A percentile compares a stretch with the other conserved stretches of the same genome.
Evolutionary conservation across 345 rosid species (phyloP).

Genomic region (Acer saccharum): DNA sequence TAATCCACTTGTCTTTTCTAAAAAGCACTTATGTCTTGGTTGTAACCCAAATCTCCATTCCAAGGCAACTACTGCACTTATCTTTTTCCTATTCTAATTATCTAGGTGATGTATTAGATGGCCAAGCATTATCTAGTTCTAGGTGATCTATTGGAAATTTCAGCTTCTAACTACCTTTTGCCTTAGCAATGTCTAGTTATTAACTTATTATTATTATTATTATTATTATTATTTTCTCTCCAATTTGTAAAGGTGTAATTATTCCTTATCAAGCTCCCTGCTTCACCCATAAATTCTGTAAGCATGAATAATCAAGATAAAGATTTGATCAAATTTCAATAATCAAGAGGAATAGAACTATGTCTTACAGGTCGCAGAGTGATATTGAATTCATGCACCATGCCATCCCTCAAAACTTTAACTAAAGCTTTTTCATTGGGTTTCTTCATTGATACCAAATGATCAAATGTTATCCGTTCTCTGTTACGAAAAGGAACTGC

Average conservation of each 20-base stretch:
- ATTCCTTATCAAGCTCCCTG: background rate
- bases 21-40: background rate
- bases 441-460: constrained; percentile 91
- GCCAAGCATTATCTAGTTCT: too few relatives aligned
- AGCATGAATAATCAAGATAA: background rate
- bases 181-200: background rate
- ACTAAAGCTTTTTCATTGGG: constrained; percentile 64
- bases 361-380: constrained; percentile 68
- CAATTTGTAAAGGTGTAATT: background rate
- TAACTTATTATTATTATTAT: too few relatives aligned
- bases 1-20: background rate
- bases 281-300: background rate
- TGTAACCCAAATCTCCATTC: background rate
- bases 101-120: too few relatives aligned
- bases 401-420: constrained; percentile 67
- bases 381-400: constrained; percentile 58
- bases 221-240: background rate
- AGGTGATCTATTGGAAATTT: background rate
- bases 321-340: background rate
- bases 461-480: constrained; percentile 86
- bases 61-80: background rate
- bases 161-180: background rate
- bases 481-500: constrained; percentile 88
- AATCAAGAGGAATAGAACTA: constrained; percentile 4
- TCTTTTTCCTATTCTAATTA: too few relatives aligned